Base-by-base conservation (phyloP, 2,329 filamentous ascomycete species). In the Chaetomium globosum region DNA sequence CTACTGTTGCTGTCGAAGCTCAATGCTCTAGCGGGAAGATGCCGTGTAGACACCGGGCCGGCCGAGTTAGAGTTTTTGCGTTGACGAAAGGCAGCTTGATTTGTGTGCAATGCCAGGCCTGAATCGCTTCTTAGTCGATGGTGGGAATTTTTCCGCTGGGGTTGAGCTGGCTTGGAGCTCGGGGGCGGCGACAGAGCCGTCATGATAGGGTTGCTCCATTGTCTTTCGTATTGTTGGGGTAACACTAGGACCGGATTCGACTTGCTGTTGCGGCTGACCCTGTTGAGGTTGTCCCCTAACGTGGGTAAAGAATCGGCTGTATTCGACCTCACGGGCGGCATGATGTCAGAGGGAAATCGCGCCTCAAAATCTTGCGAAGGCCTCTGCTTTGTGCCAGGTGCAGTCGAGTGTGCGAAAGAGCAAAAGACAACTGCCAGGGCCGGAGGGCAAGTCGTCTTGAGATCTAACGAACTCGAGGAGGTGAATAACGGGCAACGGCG, bases 61-160 rank as follows among this genome's bases (percentile, higher is more conserved):
- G 80, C 77, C 19, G 75, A 70, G 61, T 77, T 78, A 73, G 82
- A 82, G 67, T 81, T 76, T 9, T 77, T 80, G 69, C 82, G 82
- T 53, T 79, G 79, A n/a, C 79, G 77, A 48, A 82, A 72, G 8
- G 77, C 76, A 2, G 77, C 74, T 55, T 79, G 77, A 65, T 80
- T 82, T 0, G 78, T 79, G 67, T 82, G 80, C 36, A 80, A 70
- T 4, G 78, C 75, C n/a, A 82, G 71, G 2, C 80, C 80, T 3
- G 81, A 82, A 62, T 81, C 81, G 70, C 80, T 81, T 58, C 80
- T 77, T 48, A 82, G 72, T 2, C 73, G 70, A 36, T 75, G 4
- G 19, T 67, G 48, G 9, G 73, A 70, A 31, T 52, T 64, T 64
- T 26, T 52, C 36, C 39, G 63, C 23, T 73, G 71, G 9, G 66